Conservation (phyloP, 2,329 filamentous ascomycete species). For the Aspergillus clavatus region DNA sequence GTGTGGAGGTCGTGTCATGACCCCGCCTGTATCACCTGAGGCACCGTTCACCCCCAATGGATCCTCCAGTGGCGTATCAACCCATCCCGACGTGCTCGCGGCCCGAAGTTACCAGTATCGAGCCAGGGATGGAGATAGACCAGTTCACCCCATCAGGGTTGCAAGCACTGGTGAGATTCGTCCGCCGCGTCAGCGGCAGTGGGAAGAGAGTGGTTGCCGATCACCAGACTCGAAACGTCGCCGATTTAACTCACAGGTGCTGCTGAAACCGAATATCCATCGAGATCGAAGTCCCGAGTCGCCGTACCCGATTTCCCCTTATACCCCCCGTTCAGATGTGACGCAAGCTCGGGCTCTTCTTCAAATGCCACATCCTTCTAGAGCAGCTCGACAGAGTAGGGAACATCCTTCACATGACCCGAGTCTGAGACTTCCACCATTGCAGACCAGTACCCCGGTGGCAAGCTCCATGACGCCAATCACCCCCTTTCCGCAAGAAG, state of each 20-base stretch:
- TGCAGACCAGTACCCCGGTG: conserved; percentile 40
- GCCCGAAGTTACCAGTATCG: conserved; percentile 21
- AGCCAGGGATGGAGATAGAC: conserved; percentile 20
- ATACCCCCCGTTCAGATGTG: conserved; percentile 40
- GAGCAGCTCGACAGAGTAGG: conserved; percentile 32
- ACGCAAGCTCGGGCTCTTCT: conserved; percentile 31
- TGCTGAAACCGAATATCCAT: conserved; percentile 37
- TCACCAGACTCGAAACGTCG: conserved; percentile 60
- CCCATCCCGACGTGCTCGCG: conserved; percentile 23
- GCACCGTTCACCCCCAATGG: conserved; percentile 37
- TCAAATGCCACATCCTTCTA: conserved; percentile 54
- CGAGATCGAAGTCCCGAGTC: conserved; percentile 35
- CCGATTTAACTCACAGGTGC: conserved; percentile 49
- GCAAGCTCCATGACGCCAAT: conserved; percentile 18
- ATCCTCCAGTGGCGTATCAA: conserved; percentile 24
- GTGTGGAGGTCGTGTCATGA: conserved; percentile 48
- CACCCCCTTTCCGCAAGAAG: conserved; percentile 29
- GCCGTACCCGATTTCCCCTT: conserved; percentile 41
- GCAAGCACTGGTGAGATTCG: conserved; percentile 20
- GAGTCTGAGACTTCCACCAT: conserved; percentile 50
- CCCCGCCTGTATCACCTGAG: conserved; percentile 40
- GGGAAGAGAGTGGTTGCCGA: conserved; percentile 36
- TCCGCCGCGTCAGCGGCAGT: conserved; percentile 22
- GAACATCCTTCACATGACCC: conserved; percentile 41
- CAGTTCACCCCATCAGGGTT: conserved; percentile 23